Evolutionary conservation across 768 basidiomycete species (phyloP), one percentile per base, ranked within the genome.

Genomic region (Boletellus emodensis): DNA sequence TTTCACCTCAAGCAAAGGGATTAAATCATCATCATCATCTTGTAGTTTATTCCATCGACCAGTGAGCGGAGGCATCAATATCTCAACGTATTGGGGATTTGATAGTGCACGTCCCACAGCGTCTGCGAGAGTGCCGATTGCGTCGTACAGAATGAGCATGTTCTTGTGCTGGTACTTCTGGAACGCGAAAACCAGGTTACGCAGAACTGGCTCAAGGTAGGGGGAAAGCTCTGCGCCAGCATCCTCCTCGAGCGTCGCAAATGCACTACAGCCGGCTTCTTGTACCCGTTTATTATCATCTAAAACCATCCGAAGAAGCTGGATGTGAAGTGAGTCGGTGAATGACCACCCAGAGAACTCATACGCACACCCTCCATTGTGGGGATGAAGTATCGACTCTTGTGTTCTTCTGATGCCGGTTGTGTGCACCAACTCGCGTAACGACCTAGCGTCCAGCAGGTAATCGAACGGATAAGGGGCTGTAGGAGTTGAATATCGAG

Each of bases 91-190:
- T 9, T 81, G 72, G 8, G 90, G 80, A 64, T 94, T 90, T 62
- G 88, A 84, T 54, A 99, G 72, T 6, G 92, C 89, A 35, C 84
- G 66, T 3, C 94, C 94, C 39, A 99, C 96, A 4, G 94, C 93
- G 63, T 99, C 96, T 7, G 96, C 96, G 34, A 99, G 76, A 1
- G 96, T 99, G 7, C 96, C 96, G 40, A 99, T 88, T n/a, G 96
- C 96, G 61, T 99, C 96, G 64, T 98, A 98, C 30, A 99, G 73
- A 53, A 98, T 99, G 58, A 99, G 80, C 81, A 98, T 86, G 67
- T 99, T 99, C 79, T 98, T 98, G 71, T 96, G 94, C 65, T 99
- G 96, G 70, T 99, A 99, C 72, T 96, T 97, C 50, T 90, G 83
- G 70, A 98, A 99, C 1, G 96, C 96, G 56, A 91, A 84, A 34